Evolutionary conservation across 2,329 filamentous ascomycete species (phyloP), one percentile per base, ranked within the genome.

Genomic region (Gyromitra esculenta): DNA sequence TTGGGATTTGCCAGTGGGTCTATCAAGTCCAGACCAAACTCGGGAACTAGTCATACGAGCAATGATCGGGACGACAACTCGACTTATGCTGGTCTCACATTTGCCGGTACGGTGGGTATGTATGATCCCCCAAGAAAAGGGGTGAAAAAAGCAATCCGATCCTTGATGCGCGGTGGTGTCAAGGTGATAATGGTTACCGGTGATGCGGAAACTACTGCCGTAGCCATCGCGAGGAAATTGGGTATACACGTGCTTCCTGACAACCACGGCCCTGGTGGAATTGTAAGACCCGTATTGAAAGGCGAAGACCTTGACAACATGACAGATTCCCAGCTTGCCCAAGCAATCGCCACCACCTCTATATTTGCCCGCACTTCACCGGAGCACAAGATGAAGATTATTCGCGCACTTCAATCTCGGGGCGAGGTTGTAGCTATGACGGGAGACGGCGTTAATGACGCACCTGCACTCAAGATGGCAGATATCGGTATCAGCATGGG

Each of bases 171-270:
- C 63, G 96, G 96, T 69, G 95, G 95, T 50, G 96, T 99, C 78
- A 96, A 94, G 83, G 93, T 99, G 62, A 96, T 99, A 81, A 99
- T 99, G 96, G 98, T 99, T 80, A 99, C 96, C 8, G 96, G 96
- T 75, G 96, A 99, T 83, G 93, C 96, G 15, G 94, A 98, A 83
- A 93, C 93, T 0, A 99, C 96, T 1, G 96, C 96, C 1, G 87
- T 97, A 59, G 96, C 96, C 0, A 98, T 99, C 82, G 96, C 93
- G 39, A 93, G 89, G 83, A 95, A 97, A 82, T 87, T 99, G n/a
- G 96, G 96, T 52, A 99, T 99, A 93, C 90, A 91, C 1, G 89
- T 98, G 73, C 88, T 87, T 9, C 85, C 85, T 79, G 88, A 84
- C 77, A 87, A 84, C 77, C 87, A 87, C 81, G 85, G 84, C 56